A percentile compares a stretch with the other conserved stretches of the same genome.
phyloP scores from a whole-genome alignment of 2,329 filamentous ascomycete genomes.

The Nectriaceae sp. region DNA sequence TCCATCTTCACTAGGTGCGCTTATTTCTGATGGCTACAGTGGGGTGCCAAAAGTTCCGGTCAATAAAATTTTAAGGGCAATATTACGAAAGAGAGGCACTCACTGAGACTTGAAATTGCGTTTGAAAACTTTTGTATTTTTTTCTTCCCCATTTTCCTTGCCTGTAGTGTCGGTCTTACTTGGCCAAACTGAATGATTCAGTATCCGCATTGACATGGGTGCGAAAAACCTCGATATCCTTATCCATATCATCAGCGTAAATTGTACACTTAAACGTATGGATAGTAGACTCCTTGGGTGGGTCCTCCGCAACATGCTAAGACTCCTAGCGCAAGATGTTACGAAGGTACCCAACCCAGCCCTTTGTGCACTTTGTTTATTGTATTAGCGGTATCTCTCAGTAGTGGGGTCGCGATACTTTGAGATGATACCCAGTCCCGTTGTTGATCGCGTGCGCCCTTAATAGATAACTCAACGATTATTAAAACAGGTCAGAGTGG shows the following conservation, averaged over 20 bases:
- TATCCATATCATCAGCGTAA: not conserved
- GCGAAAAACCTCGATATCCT: too few species aligned
- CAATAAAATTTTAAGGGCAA: too few species aligned
- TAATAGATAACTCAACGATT: too few species aligned
- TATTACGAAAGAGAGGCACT: not conserved
- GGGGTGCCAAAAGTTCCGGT: too few species aligned
- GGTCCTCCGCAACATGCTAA: not conserved
- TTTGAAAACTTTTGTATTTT: not conserved
- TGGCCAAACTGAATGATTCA: too few species aligned
- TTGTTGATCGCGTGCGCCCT: too few species aligned
- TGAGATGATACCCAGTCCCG: too few species aligned
- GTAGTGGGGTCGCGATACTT: too few species aligned
- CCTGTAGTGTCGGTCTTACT: not conserved
- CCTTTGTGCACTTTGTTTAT: not conserved
- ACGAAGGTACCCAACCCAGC: not conserved
- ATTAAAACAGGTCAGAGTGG: too few species aligned
- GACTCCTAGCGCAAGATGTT: not conserved
- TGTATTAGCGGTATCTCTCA: too few species aligned
- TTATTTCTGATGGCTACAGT: not conserved
- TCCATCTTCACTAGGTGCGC: not conserved
- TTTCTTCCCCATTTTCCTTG: not conserved
- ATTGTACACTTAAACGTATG: not conserved
- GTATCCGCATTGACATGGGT: too few species aligned
- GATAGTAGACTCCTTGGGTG: too few species aligned
- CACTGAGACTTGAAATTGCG: not conserved